A percentile compares a stretch with the other conserved stretches of the same genome.
Evolutionary conservation across 2,329 filamentous ascomycete genomes (phyloP).

Genomic region (Penicillium fuscoglaucum): DNA sequence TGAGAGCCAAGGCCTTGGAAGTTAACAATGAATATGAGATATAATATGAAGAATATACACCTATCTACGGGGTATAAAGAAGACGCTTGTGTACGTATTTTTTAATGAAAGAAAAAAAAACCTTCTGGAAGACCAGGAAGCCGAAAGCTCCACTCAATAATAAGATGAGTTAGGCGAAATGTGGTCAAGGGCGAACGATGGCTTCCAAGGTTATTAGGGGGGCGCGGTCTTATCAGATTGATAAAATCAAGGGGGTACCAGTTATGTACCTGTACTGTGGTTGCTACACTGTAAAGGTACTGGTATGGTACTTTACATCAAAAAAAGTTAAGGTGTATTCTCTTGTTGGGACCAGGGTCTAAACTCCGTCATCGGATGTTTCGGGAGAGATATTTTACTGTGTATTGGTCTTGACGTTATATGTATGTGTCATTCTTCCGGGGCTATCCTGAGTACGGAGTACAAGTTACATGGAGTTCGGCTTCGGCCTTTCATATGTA

Average conservation of each 20-base stretch:
- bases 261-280: background rate
- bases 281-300: background rate
- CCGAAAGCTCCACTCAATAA: constrained; percentile 3
- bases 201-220: background rate
- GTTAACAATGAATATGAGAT: background rate
- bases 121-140: constrained; percentile 4
- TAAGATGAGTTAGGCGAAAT: constrained; percentile 6
- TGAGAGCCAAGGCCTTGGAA: background rate
- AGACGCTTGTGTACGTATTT: background rate
- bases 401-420: background rate
- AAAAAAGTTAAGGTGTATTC: background rate
- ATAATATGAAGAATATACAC: background rate
- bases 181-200: constrained; percentile 4
- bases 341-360: background rate
- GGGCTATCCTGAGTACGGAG: background rate
- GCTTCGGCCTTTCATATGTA: background rate
- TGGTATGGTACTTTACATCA: background rate
- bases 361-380: constrained; percentile 11
- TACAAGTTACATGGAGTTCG: background rate
- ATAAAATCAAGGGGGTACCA: constrained; percentile 6
- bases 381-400: background rate
- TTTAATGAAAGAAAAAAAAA: background rate
- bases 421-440: background rate
- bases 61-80: background rate
- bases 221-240: constrained; percentile 10